Percentiles rank a stretch among this genome's conserved stretches.
phyloP scores from a whole-genome alignment of 1,139 yeast species.

The Nadsonia starkeyi-henricii region DNA sequence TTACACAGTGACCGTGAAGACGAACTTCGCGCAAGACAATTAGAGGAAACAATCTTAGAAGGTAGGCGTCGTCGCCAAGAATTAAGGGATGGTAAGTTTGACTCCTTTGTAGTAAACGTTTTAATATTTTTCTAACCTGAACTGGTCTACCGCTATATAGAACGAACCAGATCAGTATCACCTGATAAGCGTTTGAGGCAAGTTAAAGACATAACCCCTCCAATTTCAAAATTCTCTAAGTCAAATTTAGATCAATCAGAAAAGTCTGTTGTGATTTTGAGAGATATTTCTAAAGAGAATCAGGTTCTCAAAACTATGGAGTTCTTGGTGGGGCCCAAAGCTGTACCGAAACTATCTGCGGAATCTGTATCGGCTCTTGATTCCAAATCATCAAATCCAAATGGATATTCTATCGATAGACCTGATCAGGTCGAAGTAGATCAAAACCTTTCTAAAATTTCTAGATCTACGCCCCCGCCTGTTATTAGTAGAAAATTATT shows the following conservation, averaged over 20 bases:
- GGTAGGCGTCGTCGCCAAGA: conserved; percentile 21
- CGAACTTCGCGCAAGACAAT: conserved; percentile 21
- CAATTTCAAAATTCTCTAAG: conserved; percentile 1
- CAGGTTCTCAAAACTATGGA: conserved; percentile 3
- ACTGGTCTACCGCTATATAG: background rate
- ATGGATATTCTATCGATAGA: too few species aligned
- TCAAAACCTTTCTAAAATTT: too few species aligned
- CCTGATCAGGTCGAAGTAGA: too few species aligned
- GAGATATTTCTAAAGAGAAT: background rate
- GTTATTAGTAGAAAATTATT: too few species aligned
- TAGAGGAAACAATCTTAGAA: conserved; percentile 23
- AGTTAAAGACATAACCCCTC: conserved; percentile 1
- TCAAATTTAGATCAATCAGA: too few species aligned
- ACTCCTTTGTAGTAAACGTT: conserved; percentile 14
- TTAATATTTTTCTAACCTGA: background rate
- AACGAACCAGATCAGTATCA: conserved; percentile 1
- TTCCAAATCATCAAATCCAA: too few species aligned
- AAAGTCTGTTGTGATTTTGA: background rate
- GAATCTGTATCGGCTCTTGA: too few species aligned
- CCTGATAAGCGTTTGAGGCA: background rate
- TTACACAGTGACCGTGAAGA: conserved; percentile 22
- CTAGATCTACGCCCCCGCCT: too few species aligned
- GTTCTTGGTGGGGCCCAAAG: conserved; percentile 1
- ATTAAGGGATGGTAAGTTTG: conserved; percentile 18
- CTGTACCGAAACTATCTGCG: too few species aligned